A percentile compares a stretch with the other conserved stretches of the same genome.
phyloP scores from a whole-genome alignment of 768 basidiomycete species.

The Crassisporium funariophilum region DNA sequence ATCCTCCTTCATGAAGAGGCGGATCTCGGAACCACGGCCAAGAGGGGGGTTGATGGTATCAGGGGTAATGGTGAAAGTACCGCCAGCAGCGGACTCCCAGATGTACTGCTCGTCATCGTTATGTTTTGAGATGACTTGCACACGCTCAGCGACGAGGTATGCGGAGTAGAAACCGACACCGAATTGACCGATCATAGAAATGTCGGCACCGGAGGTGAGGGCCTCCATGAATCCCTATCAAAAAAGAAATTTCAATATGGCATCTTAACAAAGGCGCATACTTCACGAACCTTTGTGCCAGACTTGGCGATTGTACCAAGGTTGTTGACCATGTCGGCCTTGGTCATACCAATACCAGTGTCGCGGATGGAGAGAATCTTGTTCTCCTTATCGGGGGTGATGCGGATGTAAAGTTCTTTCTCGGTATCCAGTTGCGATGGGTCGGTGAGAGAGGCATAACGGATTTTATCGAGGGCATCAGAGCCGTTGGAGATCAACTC shows the following conservation, averaged over 20 bases:
- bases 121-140: conserved; percentile 99
- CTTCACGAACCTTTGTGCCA: conserved; percentile 72
- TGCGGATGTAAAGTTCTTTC: conserved; percentile 94
- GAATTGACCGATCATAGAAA: conserved; percentile 98
- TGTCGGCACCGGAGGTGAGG: conserved; percentile 83
- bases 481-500: conserved; percentile 97
- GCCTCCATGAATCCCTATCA: conserved; percentile 98
- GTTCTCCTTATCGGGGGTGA: conserved; percentile 95
- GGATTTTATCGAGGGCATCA: conserved; percentile 99
- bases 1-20: conserved; percentile 95
- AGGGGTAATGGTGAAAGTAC: conserved; percentile 97
- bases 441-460: conserved; percentile 95
- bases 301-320: conserved; percentile 95
- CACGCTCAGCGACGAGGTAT: conserved; percentile 98
- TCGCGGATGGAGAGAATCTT: conserved; percentile 91
- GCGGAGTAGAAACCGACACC: conserved; percentile 99
- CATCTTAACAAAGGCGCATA: not conserved
- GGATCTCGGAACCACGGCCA: conserved; percentile 92
- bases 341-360: conserved; percentile 99
- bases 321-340: conserved; percentile 99
- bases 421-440: conserved; percentile 84
- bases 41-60: conserved; percentile 90
- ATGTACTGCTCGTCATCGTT: conserved; percentile 99
- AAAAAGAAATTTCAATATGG: conserved; percentile 7
- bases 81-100: conserved; percentile 99